Evolutionary conservation across 164 flowering plant genomes (phyloP).

Genomic region (Tetracentron sinense): DNA sequence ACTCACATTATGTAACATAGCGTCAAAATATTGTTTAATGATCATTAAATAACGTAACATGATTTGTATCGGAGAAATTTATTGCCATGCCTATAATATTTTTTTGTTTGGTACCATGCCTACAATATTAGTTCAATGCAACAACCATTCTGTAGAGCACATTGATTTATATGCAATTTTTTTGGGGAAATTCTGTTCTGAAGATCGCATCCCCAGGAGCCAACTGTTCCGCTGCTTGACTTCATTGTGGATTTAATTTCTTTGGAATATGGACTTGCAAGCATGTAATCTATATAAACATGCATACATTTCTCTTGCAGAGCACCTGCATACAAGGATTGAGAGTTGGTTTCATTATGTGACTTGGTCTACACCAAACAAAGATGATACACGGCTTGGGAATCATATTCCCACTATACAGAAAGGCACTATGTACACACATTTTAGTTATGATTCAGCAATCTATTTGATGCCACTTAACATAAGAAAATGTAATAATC

Average conservation of each 20-base stretch:
- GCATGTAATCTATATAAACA: neutral
- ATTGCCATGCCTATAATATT: no score
- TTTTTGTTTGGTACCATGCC: no score
- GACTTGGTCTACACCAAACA: neutral
- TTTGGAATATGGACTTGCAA: neutral
- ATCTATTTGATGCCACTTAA: no score
- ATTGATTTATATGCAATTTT: neutral
- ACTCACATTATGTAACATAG: no score
- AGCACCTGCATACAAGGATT: neutral
- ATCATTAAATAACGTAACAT: no score
- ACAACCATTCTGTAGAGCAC: neutral
- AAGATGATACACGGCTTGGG: neutral
- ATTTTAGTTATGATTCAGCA: no score
- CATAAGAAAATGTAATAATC: no score
- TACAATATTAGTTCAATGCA: neutral
- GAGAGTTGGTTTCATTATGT: neutral
- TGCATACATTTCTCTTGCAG: neutral
- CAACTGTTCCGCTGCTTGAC: neutral
- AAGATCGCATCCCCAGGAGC: no score
- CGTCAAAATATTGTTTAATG: no score
- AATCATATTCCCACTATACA: no score
- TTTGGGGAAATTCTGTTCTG: neutral
- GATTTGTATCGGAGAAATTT: no score
- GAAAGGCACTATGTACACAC: no score
- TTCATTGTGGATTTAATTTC: neutral